Percentiles rank a stretch among this genome's conserved stretches.
Conservation (phyloP, 2,329 filamentous ascomycete species). For the Botryotinia globosa region DNA sequence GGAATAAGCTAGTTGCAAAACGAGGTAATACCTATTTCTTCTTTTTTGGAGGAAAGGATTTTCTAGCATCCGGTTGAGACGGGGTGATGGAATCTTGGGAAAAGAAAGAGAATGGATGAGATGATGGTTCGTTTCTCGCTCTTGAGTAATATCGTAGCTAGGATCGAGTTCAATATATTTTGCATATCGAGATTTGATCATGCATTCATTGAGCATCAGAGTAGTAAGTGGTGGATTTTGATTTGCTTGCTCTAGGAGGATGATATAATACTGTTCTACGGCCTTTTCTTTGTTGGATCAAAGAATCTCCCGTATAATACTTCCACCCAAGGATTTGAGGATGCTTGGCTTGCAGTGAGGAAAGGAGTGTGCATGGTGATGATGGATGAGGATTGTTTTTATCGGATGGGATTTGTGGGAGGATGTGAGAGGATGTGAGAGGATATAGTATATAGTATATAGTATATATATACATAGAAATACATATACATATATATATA, state of each 20-base stretch:
- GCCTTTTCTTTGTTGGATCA: constrained; percentile 12
- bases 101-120: background rate
- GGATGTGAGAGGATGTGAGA: background rate
- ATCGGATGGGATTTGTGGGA: background rate
- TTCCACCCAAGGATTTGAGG: background rate
- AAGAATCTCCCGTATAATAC: background rate
- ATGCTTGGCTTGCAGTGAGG: constrained; percentile 1
- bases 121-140: background rate
- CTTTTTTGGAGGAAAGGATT: background rate
- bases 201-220: background rate
- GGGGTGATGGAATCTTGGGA: background rate
- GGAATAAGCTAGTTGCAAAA: background rate
- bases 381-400: background rate
- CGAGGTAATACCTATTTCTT: background rate
- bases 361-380: background rate
- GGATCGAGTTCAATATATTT: background rate
- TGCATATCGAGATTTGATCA: background rate
- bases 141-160: background rate
- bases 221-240: background rate
- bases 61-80: background rate
- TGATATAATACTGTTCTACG: background rate
- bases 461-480: background rate
- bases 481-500: background rate
- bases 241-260: background rate
- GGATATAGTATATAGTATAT: background rate